Evolutionary conservation across 495 filamentous ascomycete genomes (phyloP), one percentile per base, ranked within the genome.

Genomic region (Neurospora intermedia): DNA sequence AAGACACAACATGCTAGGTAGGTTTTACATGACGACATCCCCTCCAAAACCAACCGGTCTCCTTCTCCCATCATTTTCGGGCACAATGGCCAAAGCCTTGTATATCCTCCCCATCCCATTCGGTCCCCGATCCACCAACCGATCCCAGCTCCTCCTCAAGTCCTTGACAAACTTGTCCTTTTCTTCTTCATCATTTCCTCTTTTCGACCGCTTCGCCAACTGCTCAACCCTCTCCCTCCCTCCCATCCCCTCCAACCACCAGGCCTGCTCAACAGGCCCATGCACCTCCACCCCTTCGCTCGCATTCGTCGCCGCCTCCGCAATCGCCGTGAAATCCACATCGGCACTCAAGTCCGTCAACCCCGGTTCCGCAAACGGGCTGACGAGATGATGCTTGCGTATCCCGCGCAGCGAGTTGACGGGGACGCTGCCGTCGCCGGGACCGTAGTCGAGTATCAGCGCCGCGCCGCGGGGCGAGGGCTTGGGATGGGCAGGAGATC

Each of bases 41-140:
- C 95, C 95, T 0, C 95, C 96, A 86, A 99, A 98, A 31, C 96
- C 96, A 75, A 98, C 93, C 10, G 96, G 96, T 45, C 90, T 85
- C 75, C 91, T 85, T 78, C 81, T 83, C 4, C 93, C 94, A 23
- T 84, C 88, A 75, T 89, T 90, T 81, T 93, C 91, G 1, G 96
- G 96, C 76, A 98, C 82, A 75, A 99, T 92, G 40, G 94, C 91
- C 87, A 99, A 86, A 10, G 89, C 94, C 84, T 98, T 97, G 78
- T 99, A 99, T 69, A 98, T 81, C 83, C 90, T 92, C 3, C 96
- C 96, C 96, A 98, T 99, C 0, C 92, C 94, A 69, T 87, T 88
- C 15, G 87, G 89, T 0, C 91, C 88, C 43, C 91, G 84, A 80
- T 96, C 95, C 31, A 97, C 88, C 45, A 98, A 80, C 73, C 95